Base-by-base conservation (phyloP, 352 stramenopile genomes). In the Globisporangium paddicum region DNA sequence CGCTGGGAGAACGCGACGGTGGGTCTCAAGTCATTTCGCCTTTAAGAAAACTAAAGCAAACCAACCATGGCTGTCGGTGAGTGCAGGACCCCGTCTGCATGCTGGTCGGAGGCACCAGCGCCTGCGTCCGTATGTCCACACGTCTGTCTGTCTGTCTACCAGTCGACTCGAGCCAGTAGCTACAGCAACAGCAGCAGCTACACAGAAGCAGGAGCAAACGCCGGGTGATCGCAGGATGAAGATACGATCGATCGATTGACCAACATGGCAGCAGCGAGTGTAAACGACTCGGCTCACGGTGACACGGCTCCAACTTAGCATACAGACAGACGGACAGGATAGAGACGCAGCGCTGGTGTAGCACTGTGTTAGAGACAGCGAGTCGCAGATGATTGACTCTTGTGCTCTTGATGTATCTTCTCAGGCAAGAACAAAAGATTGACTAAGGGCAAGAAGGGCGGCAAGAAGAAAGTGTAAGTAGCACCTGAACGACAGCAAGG, bases 391-490 rank as follows among this genome's bases (percentile, higher is more conserved):
- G 23, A 38, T 34, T 60, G 25, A 63, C 25, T 30, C 41, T 41
- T 11, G 25, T 26, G 5, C 51, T 41, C 7, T 55, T 47, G 35
- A 14, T 62, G 9, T 41, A 74, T 40, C 50, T 19, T 30, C 34
- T 32, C 70, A 93, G 86, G 86, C 77, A 96, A 96, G 68, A 96
- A 96, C 82, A 96, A 96, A 82, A 73, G 86, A 66, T 81, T 96
- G 71, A 93, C 86, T 75, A 94, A 94, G 79, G 82, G 86, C 67
- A 96, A 96, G 82, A 96, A 96, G 80, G 86, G 86, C 65, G 86
- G 85, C 78, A 96, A 96, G 83, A 96, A 95, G 81, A 95, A 95
- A 79, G 82, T 89, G 83, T 93, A 86, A 68, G 83, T 89, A 49
- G 9, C 26, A 14, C 4, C 25, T 10, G 16, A 25, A 11, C 1